A percentile compares a stretch with the other conserved stretches of the same genome.
Conservation (phyloP, 805 yeast genomes). For the Hanseniaspora mollemarum region DNA sequence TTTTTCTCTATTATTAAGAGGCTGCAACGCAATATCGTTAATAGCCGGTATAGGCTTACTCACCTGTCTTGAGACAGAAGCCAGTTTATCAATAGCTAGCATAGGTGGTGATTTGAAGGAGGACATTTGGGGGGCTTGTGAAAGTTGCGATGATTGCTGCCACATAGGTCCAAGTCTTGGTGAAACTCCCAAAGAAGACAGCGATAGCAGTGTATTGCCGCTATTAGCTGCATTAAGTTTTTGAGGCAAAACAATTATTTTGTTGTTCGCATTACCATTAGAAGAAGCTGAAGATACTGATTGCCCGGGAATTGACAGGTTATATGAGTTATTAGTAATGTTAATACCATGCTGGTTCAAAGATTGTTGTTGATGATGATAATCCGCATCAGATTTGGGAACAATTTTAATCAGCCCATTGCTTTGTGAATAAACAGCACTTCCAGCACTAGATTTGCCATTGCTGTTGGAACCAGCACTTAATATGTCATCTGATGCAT, state of each 20-base stretch:
- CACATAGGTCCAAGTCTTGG: slow-evolving; percentile 9
- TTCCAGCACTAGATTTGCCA: neutral
- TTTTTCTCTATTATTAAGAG: neutral
- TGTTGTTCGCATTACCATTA: neutral
- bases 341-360: neutral
- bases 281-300: neutral
- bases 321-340: neutral
- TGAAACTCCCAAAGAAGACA: neutral
- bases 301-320: neutral
- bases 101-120: slow-evolving; percentile 11
- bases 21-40: neutral
- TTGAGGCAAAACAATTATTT: neutral
- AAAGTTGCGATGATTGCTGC: neutral
- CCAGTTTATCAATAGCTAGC: slow-evolving; percentile 14
- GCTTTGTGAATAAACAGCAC: neutral
- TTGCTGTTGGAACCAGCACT: neutral
- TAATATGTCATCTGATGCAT: neutral
- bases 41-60: neutral
- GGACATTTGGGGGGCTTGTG: neutral
- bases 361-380: neutral
- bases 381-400: slow-evolving; percentile 9
- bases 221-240: neutral
- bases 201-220: neutral
- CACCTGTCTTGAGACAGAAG: slow-evolving; percentile 12
- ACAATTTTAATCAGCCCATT: slow-evolving; percentile 11